Percentiles rank a stretch among this genome's conserved stretches.
Conservation (phyloP, 495 filamentous ascomycete species). For the Tetracladium marchalianum region DNA sequence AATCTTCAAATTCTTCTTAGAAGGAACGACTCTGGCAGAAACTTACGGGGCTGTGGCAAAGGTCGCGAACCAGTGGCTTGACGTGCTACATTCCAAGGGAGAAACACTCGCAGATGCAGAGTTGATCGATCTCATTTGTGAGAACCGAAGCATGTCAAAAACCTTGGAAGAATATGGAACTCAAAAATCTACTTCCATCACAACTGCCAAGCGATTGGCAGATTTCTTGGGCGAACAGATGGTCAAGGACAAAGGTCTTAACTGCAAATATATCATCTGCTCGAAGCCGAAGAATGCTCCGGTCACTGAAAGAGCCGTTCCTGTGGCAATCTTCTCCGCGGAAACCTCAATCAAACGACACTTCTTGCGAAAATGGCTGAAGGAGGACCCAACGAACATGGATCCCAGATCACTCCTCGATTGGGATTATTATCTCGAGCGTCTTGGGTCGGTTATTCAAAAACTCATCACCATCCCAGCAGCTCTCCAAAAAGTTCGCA, state of each 20-base stretch:
- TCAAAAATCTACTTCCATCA: slow-evolving; percentile 97
- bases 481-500: slow-evolving; percentile 86
- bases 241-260: slow-evolving; percentile 97
- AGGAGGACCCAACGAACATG: slow-evolving; percentile 87
- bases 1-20: slow-evolving; percentile 98
- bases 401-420: slow-evolving; percentile 83
- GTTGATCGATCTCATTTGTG: slow-evolving; percentile 95
- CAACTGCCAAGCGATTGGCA: slow-evolving; percentile 88
- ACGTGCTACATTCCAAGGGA: slow-evolving; percentile 82
- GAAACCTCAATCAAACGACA: slow-evolving; percentile 76
- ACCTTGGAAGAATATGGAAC: slow-evolving; percentile 89
- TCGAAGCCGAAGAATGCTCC: slow-evolving; percentile 76
- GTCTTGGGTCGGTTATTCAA: slow-evolving; percentile 90
- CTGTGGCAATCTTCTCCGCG: slow-evolving; percentile 94
- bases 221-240: slow-evolving; percentile 97
- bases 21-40: slow-evolving; percentile 74
- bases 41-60: slow-evolving; percentile 89
- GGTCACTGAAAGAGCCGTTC: slow-evolving; percentile 89
- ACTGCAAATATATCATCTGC: slow-evolving; percentile 99
- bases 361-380: slow-evolving; percentile 91
- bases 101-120: slow-evolving; percentile 88
- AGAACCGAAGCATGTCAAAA: slow-evolving; percentile 97
- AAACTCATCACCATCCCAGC: slow-evolving; percentile 98
- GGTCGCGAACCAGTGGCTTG: slow-evolving; percentile 93
- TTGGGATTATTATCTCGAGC: slow-evolving; percentile 94